Evolutionary conservation across 768 basidiomycete species (phyloP).

Genomic region (Lentinula detonsa): DNA sequence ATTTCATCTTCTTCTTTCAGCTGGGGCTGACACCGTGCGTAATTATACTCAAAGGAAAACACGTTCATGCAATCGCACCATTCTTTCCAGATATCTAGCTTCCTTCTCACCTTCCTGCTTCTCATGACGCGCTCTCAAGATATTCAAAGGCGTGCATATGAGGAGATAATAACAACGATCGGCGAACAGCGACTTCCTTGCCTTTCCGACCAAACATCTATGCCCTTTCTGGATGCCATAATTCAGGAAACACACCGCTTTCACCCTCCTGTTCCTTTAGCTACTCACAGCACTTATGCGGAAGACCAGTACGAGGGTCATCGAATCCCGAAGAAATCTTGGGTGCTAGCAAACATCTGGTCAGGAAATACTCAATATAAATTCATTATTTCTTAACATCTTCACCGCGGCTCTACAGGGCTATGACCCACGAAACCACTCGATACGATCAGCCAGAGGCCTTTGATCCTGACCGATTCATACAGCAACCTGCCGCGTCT

Average conservation of each 20-base stretch:
- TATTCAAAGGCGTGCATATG: conserved; percentile 14
- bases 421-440: conserved; percentile 5
- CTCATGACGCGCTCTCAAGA: conserved; percentile 17
- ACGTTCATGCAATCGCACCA: background rate
- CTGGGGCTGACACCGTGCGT: background rate
- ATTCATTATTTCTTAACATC: background rate
- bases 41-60: background rate
- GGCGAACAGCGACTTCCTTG: conserved; percentile 18
- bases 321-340: conserved; percentile 8
- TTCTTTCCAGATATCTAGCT: conserved; percentile 11
- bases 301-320: conserved; percentile 8
- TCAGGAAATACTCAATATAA: background rate
- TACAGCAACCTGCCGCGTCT: background rate
- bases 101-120: conserved; percentile 15
- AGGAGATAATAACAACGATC: conserved; percentile 15
- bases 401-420: background rate
- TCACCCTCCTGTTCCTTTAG: conserved; percentile 4
- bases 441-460: conserved; percentile 5
- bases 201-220: conserved; percentile 14
- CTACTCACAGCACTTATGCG: conserved; percentile 6
- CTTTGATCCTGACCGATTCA: conserved; percentile 12
- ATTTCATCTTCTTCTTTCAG: background rate
- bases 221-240: conserved; percentile 21
- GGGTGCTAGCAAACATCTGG: conserved; percentile 10
- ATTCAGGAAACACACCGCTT: conserved; percentile 16